Base-by-base conservation (phyloP, 148 eudicot species). In the Oxyria digyna region DNA sequence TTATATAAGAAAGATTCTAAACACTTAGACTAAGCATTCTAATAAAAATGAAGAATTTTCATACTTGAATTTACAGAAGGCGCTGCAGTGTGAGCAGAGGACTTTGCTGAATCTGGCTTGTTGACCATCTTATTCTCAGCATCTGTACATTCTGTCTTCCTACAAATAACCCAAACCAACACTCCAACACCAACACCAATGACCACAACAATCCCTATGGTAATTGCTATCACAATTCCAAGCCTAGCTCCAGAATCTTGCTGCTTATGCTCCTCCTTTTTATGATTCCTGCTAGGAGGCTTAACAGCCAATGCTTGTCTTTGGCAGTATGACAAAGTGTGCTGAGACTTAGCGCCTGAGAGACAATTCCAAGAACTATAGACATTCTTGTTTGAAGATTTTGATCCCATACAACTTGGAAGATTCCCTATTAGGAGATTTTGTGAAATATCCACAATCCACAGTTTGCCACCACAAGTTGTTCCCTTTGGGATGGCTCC, bases 331-430 rank as follows among this genome's bases (percentile, higher is more conserved):
- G 79, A 67, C 40, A 50, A 18, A 0, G 80, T 67, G 48, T 86
- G 86, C 72, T 93, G 98, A 71, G 82, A 72, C 67, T 78, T 80
- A 0, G 78, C 71, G 9, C 81, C 77, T 3, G 79, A 68, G 12
- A 93, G 69, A 81, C 98, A 93, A 55, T 93, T 93, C 86, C 89
- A 85, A 12, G 62, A 62, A 41, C 82, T 77, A 13, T 74, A 45
- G 0, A 88, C 86, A 0, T 82, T 86, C 63, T 81, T 71, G 15
- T 85, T 83, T 59, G 42, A 46, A n/a, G 68, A 35, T 1, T 66
- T 75, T 0, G 87, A 64, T 4, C 74, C 84, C 38, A 94, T 80
- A 69, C 97, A 94, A 10, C 68, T 71, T 3, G 96, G 96, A 45
- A 90, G 77, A 33, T 75, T 71, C 26, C 97, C 98, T 15, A 76